These are phyloP conservation scores for Baudoinia panamericana DNA, from an alignment of 495 filamentous ascomycete species.

Conservation along the genomic window DNA sequence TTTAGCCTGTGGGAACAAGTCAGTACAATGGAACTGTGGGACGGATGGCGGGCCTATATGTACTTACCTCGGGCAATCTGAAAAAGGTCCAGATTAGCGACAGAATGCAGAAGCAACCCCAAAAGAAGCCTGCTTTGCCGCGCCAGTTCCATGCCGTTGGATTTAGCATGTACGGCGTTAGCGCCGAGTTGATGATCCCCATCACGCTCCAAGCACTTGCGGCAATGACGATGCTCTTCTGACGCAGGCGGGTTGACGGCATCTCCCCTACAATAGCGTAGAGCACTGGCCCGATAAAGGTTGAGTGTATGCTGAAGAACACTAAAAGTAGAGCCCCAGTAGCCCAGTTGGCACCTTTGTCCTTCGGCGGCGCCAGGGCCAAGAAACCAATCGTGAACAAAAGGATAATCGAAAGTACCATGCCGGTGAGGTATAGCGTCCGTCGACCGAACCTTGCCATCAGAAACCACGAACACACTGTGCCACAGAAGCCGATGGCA, in stretches of 20 bases:
- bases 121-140: slow-evolving; percentile 56
- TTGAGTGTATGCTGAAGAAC: slow-evolving; percentile 45
- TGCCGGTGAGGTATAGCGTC: slow-evolving; percentile 39
- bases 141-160: slow-evolving; percentile 38
- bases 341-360: slow-evolving; percentile 33
- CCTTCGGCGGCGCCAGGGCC: slow-evolving; percentile 36
- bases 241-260: slow-evolving; percentile 42
- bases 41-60: too few species aligned
- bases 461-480: slow-evolving; percentile 38
- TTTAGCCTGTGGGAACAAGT: slow-evolving; percentile 33
- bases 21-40: too few species aligned
- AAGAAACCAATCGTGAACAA: slow-evolving; percentile 45
- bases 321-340: slow-evolving; percentile 40
- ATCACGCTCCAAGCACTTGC: slow-evolving; percentile 44
- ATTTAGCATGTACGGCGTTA: slow-evolving; percentile 43
- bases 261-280: slow-evolving; percentile 49
- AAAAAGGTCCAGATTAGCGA: slow-evolving; percentile 32
- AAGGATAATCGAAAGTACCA: slow-evolving; percentile 33
- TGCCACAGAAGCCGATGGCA: slow-evolving; percentile 38
- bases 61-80: slow-evolving; percentile 2
- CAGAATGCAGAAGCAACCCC: slow-evolving; percentile 38
- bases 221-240: slow-evolving; percentile 47
- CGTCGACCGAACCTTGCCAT: slow-evolving; percentile 37
- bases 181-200: slow-evolving; percentile 46
- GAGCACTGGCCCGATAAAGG: slow-evolving; percentile 45